Conservation (phyloP, 2,329 filamentous ascomycete genomes). For the Phyllosticta citriasiana region DNA sequence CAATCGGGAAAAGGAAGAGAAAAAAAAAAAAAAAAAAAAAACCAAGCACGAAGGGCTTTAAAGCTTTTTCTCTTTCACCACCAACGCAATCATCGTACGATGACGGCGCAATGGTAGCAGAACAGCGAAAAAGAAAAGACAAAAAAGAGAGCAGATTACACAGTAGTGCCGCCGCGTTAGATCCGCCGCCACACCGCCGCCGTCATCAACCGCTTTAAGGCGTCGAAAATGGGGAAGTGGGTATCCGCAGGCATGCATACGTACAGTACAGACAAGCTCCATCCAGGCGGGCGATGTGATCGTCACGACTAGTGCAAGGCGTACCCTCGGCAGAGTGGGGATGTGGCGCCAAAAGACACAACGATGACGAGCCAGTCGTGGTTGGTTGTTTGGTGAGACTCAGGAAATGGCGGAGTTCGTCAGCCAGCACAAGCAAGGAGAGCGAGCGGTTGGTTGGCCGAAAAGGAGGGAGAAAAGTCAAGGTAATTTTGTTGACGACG, state of each 20-base stretch:
- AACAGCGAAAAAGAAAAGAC: neutral
- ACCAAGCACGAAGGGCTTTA: neutral
- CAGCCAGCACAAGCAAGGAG: neutral
- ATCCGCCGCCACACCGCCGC: neutral
- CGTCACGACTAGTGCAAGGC: neutral
- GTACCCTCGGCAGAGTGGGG: neutral
- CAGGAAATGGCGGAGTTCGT: too few relatives aligned
- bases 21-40: too few relatives aligned
- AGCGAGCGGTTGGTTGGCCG: neutral
- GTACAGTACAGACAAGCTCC: too few relatives aligned
- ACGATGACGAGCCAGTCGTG: neutral
- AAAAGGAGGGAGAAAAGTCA: neutral
- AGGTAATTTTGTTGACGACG: neutral
- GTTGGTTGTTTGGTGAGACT: too few relatives aligned
- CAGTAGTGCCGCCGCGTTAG: neutral
- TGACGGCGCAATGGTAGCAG: neutral
- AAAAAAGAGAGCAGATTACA: too few relatives aligned
- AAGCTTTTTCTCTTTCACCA: neutral
- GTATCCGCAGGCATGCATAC: too few relatives aligned
- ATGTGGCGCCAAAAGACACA: neutral
- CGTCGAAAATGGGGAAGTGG: neutral
- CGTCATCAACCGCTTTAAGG: neutral
- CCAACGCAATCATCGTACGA: neutral
- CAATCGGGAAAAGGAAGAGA: too few relatives aligned
- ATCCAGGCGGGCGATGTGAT: neutral